These are phyloP conservation scores for Fagopyrum esculentum DNA, from an alignment of 148 eudicot genomes.

Conservation along the genomic window DNA sequence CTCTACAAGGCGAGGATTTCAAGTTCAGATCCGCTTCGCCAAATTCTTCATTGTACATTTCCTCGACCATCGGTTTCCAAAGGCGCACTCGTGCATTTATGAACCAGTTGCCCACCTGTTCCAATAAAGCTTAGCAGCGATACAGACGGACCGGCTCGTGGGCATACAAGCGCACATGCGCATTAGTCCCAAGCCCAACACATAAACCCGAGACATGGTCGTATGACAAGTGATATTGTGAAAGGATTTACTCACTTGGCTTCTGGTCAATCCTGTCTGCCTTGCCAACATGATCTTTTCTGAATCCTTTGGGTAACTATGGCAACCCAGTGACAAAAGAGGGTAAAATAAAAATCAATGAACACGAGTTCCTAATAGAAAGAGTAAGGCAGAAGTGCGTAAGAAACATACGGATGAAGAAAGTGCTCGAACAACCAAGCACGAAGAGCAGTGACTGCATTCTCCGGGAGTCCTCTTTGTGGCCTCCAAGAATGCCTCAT, in stretches of 20 bases:
- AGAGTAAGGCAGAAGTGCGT: not conserved
- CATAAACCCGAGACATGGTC: too few species aligned
- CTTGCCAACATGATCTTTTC: conserved; percentile 84
- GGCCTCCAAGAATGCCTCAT: conserved; percentile 93
- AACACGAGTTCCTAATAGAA: too few species aligned
- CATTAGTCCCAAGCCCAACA: too few species aligned
- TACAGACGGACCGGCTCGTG: too few species aligned
- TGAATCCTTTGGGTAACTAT: conserved; percentile 88
- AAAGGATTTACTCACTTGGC: conserved; percentile 51
- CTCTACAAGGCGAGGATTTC: conserved; percentile 22
- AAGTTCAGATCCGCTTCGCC: conserved; percentile 17
- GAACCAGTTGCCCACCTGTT: conserved; percentile 94
- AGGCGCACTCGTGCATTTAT: conserved; percentile 95
- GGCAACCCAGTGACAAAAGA: conserved; percentile 12
- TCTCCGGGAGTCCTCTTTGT: conserved; percentile 93
- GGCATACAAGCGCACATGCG: too few species aligned
- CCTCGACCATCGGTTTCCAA: conserved; percentile 99
- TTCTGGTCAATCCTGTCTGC: conserved; percentile 77
- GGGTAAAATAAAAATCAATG: not conserved
- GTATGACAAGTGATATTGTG: too few species aligned
- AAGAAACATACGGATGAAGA: conserved; percentile 74
- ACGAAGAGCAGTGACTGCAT: conserved; percentile 82
- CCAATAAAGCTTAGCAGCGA: not conserved
- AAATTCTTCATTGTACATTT: conserved; percentile 86
- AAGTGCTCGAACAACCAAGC: conserved; percentile 99